Base-by-base conservation (phyloP, 805 yeast species). In the Saccharomycopsis vini region DNA sequence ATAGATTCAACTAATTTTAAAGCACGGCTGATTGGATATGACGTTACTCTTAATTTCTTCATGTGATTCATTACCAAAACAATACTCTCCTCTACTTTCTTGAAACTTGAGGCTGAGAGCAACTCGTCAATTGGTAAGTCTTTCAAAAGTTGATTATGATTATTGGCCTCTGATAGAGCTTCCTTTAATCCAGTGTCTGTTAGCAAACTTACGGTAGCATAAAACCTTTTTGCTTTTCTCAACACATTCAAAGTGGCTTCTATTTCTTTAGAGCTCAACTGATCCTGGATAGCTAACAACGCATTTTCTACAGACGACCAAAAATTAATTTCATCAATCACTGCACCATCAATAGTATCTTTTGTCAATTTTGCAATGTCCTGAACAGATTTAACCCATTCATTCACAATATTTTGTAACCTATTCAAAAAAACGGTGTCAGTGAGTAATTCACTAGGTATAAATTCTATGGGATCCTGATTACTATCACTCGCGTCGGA, bases 241-340 rank as follows among this genome's bases (percentile, higher is more conserved):
- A 89, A 64, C 0, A 83, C 63, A 1, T 72, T 75, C 12, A 87
- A 60, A 0, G 92, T 76, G 6, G 72, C 57, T 18, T 60, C 62
- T 1, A 86, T 73, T 29, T 75, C 79, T 0, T 69, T 67, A 1
- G 74, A 64, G 3, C 67, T 59, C 1, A 84, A 59, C 55, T 87
- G 95, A 1, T 66, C 64, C 42, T 74, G 72, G 1, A 84, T 67
- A 1, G 77, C 63, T 2, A 52, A 45, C 35, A 89, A 63, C 0
- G 85, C 79, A 2, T 61, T 55, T 53, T 84, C 90, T 65, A 84
- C 67, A 0, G 86, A 73, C 6, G 66, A 62, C 97, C 97, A 89
- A 52, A 83, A 88, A 38, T 70, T 74, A 3, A 82, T 67, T 54
- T 89, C 97, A 33, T 81, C 87, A 1, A 61, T 52, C 1, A 76